Evolutionary conservation across 257 asterid genomes (phyloP).

Genomic region (Leptodermis oblonga): DNA sequence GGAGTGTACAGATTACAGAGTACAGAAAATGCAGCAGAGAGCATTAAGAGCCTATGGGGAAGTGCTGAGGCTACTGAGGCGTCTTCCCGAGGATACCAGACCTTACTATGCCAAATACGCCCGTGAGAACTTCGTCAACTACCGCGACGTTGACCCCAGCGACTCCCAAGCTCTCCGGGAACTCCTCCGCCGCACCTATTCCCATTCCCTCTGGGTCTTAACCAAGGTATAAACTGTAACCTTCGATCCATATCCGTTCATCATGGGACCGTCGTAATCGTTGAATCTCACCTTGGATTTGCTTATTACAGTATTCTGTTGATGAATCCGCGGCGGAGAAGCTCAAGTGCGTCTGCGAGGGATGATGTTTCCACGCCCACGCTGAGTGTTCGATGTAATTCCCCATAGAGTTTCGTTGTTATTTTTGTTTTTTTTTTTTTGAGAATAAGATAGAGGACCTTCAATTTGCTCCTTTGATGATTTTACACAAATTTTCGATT

Average conservation of each 20-base stretch:
- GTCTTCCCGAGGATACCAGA: constrained; percentile 68
- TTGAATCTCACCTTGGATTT: background rate
- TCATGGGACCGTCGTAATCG: too few species aligned
- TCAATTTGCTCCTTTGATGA: background rate
- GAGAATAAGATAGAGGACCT: background rate
- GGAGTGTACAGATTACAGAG: too few species aligned
- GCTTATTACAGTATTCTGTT: constrained; percentile 55
- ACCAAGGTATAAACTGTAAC: too few species aligned
- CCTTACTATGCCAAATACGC: constrained; percentile 81
- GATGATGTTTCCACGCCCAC: constrained; percentile 19
- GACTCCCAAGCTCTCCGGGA: constrained; percentile 50
- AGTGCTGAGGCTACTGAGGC: constrained; percentile 80
- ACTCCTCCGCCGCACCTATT: constrained; percentile 70
- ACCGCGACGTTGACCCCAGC: constrained; percentile 58
- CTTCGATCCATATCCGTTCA: too few species aligned
- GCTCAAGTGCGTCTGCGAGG: constrained; percentile 55
- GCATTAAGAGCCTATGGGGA: constrained; percentile 79
- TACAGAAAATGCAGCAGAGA: constrained; percentile 52
- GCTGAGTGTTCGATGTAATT: constrained; percentile 42
- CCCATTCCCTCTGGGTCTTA: constrained; percentile 80
- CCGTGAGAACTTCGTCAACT: constrained; percentile 94
- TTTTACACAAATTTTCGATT: too few species aligned
- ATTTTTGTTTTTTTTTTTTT: background rate
- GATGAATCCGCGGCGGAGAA: constrained; percentile 65
- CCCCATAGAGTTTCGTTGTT: constrained; percentile 26